These are phyloP conservation scores for Amanita rubescens DNA, from an alignment of 768 basidiomycete species.

Conservation along the genomic window DNA sequence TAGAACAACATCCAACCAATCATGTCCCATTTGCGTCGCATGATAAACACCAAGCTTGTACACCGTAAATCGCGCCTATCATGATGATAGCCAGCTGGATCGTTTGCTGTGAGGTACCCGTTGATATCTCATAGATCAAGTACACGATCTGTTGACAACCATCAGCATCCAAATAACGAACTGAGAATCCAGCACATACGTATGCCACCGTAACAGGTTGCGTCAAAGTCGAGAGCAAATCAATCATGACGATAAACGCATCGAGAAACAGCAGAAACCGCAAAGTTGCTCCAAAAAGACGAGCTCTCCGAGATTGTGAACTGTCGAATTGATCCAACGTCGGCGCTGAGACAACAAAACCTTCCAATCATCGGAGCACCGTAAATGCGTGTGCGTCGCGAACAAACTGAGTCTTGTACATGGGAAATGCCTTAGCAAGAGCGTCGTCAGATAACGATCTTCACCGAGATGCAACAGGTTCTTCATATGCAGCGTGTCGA, in stretches of 20 bases:
- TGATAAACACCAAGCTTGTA: constrained; percentile 90
- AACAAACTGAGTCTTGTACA: constrained; percentile 91
- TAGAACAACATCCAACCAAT: constrained; percentile 97
- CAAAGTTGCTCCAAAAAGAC: constrained; percentile 88
- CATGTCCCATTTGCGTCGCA: constrained; percentile 98
- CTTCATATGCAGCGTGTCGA: constrained; percentile 98
- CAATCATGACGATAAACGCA: constrained; percentile 99
- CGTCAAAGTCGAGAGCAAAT: constrained; percentile 80
- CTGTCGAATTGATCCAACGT: constrained; percentile 99
- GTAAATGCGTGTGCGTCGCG: constrained; percentile 93
- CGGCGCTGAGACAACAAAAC: constrained; percentile 92
- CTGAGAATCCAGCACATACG: constrained; percentile 40
- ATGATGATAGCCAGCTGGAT: constrained; percentile 83
- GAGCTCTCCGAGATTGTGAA: constrained; percentile 93
- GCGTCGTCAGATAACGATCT: constrained; percentile 96
- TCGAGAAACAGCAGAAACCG: constrained; percentile 98
- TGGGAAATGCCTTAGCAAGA: constrained; percentile 93
- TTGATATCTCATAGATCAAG: constrained; percentile 71
- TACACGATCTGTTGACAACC: constrained; percentile 60
- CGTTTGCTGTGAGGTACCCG: constrained; percentile 53
- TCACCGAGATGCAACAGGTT: constrained; percentile 96
- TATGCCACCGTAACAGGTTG: constrained; percentile 87
- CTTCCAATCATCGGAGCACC: constrained; percentile 89
- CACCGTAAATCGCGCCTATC: constrained; percentile 91
- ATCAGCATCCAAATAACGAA: constrained; percentile 10